Base-by-base conservation (phyloP, 495 filamentous ascomycete genomes). In the Podospora anserina region DNA sequence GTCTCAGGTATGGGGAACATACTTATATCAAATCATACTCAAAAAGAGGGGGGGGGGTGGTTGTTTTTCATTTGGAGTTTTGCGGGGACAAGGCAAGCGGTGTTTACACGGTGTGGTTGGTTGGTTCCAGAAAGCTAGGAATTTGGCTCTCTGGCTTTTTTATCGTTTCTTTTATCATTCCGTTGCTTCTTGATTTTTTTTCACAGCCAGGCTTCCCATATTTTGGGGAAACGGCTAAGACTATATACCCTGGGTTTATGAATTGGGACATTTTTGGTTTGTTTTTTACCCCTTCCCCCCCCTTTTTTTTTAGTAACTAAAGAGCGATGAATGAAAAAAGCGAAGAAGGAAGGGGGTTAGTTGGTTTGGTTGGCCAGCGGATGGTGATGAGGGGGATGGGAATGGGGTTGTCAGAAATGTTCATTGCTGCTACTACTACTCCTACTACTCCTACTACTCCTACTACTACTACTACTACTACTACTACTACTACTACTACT, bases 231-330 rank as follows among this genome's bases (percentile, higher is more conserved):
- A 28, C 59, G 27, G 23, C 26, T 13, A 32, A 32, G 4, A 61
- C 26, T 13, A 61, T 61, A 61, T 61, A 61, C 59, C 59, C 59
- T 61, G 59, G 59, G 59, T 61, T 61, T 23, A 23, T 61, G 18
- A 18, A 61, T 61, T 61, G 11, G 30, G 26, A 16, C 16, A 18
- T 61, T 61, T 23, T 27, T 61, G 30, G 16, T 61, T 27, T 61
- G 5, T 32, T 30, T 34, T 61, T 0, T 3, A 4, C 23, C 30
- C 16, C 30, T 30, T 32, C 59, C 16, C 59, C 30, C 16, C 23
- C 23, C 1, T 23, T 23, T 23, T 23, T 23, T 61, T 61, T 6
- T 32, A 32, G 26, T 61, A 16, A 26, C 39, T 49, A 49, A 49
- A 49, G 39, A 5, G 39, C 39, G 15, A 23, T 23, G 23, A 23